These are phyloP conservation scores for Termitomyces sp. DNA, from an alignment of 768 basidiomycete species.

Conservation along the genomic window DNA sequence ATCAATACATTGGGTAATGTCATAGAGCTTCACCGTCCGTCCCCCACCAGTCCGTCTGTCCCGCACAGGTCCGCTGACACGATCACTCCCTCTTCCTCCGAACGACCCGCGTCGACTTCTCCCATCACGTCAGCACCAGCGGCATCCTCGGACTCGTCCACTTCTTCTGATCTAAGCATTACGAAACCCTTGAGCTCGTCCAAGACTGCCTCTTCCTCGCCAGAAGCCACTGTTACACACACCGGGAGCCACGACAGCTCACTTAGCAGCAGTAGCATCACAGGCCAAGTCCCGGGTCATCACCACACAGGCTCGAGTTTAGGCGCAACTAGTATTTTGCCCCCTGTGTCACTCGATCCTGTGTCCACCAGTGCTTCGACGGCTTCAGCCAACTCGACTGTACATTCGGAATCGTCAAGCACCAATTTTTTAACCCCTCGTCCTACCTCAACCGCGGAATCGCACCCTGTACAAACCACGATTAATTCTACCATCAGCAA, in stretches of 20 bases:
- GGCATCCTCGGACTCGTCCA: neutral
- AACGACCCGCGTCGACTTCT: neutral
- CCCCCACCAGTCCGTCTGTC: neutral
- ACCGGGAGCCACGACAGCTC: neutral
- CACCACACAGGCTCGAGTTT: neutral
- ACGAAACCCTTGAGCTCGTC: neutral
- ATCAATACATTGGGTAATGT: neutral
- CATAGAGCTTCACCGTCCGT: neutral
- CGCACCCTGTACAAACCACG: neutral
- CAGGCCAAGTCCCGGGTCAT: neutral
- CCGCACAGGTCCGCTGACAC: neutral
- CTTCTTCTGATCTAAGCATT: neutral
- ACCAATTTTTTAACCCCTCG: neutral
- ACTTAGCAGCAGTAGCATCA: neutral
- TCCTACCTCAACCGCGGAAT: neutral
- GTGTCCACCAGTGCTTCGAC: neutral
- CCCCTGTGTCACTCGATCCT: neutral
- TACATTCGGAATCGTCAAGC: neutral
- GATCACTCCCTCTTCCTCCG: neutral
- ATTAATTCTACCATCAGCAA: neutral
- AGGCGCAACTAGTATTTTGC: neutral
- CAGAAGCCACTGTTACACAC: neutral
- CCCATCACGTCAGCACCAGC: slow-evolving; percentile 7
- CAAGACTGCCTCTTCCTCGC: neutral
- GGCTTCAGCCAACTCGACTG: neutral